Evolutionary conservation across 1,284 basidiomycete genomes (phyloP), one percentile per base, ranked within the genome.

Genomic region (Malassezia psittaci): DNA sequence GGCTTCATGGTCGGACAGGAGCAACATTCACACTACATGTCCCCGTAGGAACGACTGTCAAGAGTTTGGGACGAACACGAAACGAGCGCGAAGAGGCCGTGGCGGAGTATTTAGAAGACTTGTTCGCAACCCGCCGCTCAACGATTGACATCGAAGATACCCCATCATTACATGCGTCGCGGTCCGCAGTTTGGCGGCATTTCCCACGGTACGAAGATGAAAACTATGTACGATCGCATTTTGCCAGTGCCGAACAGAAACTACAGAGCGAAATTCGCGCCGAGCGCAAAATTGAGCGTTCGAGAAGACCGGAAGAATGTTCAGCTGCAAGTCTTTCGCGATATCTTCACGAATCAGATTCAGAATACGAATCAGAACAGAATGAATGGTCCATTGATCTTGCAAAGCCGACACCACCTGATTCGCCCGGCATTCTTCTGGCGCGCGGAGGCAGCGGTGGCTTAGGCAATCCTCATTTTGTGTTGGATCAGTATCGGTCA

Each of bases 381-480:
- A 48, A 53, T 19, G 57, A 42, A 15, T 71, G 67, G 67, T 41
- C 49, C 1, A 56, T 69, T 39, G 70, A 73, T 44, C 57, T 73
- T 7, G 54, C 60, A 34, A 44, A 49, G 13, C 63, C 69, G 1
- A 73, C 69, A 15, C 64, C 69, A 1, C 54, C 63, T 29, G 61
- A 61, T 42, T 65, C 63, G 0, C 59, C 64, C 0, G 67, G 67
- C 37, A 38, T 67, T 13, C 59, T 73, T 4, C 61, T 74, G 10
- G 70, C 69, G 16, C 71, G 81, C 2, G 94, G 94, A 1, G 94
- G 94, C 0, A 63, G 74, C 2, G 89, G 90, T 1, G 94, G 94
- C 0, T 74, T 86, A 12, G 94, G 94, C 6, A 99, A 99, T 68
- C 87, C 90, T 0, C 83, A 86, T 65, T 96, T 93, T 65, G 76